phyloP scores from a whole-genome alignment of 1,284 basidiomycete genomes.

The Peniophora sp. region DNA sequence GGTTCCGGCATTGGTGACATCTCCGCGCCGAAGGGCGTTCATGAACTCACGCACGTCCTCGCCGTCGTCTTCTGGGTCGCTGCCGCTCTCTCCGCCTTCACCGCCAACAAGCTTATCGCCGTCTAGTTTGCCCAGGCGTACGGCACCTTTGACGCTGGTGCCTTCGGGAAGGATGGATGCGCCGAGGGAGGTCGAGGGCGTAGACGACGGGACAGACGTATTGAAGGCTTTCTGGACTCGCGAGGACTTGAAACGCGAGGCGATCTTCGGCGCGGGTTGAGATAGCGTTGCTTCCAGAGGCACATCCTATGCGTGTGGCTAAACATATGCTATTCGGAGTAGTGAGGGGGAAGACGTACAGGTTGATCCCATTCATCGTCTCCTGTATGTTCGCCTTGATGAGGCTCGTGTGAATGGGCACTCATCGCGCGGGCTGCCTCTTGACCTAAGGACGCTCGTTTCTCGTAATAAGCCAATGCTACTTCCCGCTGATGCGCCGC shows the following conservation, averaged over 20 bases:
- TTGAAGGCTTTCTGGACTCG: slow-evolving; percentile 39
- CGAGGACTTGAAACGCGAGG: slow-evolving; percentile 58
- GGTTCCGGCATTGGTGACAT: slow-evolving; percentile 52
- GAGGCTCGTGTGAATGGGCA: slow-evolving; percentile 33
- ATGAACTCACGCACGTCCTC: slow-evolving; percentile 41
- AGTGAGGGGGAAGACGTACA: slow-evolving; percentile 28
- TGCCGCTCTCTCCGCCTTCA: slow-evolving; percentile 44
- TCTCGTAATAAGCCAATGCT: slow-evolving; percentile 61
- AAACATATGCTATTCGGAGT: slow-evolving; percentile 9
- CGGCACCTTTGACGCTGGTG: slow-evolving; percentile 44
- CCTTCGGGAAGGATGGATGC: slow-evolving; percentile 43
- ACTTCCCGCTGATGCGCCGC: slow-evolving; percentile 66
- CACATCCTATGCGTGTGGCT: slow-evolving; percentile 32
- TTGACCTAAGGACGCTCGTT: slow-evolving; percentile 46
- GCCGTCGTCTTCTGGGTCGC: slow-evolving; percentile 45
- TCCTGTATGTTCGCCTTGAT: neutral
- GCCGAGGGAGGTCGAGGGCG: slow-evolving; percentile 28
- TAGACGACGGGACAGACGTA: slow-evolving; percentile 20
- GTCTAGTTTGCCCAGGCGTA: slow-evolving; percentile 57
- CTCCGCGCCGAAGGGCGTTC: slow-evolving; percentile 47
- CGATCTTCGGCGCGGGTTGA: slow-evolving; percentile 31
- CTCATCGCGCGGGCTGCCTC: slow-evolving; percentile 44
- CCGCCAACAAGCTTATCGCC: slow-evolving; percentile 47
- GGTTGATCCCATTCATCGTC: slow-evolving; percentile 34
- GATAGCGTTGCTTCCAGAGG: slow-evolving; percentile 31